Conservation (phyloP, 768 basidiomycete species). For the Naganishia randhawae region DNA sequence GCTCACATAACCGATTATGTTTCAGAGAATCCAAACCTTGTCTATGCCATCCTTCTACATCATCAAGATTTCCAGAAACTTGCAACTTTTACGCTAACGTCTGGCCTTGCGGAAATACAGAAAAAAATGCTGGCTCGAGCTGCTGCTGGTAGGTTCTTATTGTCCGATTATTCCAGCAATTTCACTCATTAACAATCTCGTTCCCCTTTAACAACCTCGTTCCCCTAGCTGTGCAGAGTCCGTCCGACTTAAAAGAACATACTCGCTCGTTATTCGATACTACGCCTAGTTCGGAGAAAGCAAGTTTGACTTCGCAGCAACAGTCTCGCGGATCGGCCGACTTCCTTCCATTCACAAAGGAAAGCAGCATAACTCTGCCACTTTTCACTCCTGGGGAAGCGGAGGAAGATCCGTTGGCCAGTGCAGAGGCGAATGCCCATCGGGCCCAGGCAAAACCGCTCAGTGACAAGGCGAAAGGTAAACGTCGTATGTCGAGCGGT, state of each 20-base stretch:
- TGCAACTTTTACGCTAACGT: slow-evolving; percentile 81
- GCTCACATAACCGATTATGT: background rate
- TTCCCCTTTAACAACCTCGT: background rate
- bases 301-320: slow-evolving; percentile 3
- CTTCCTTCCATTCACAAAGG: background rate
- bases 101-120: slow-evolving; percentile 79
- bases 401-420: slow-evolving; percentile 38
- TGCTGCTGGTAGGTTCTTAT: slow-evolving; percentile 34
- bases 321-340: slow-evolving; percentile 13
- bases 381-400: slow-evolving; percentile 35
- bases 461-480: slow-evolving; percentile 88
- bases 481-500: slow-evolving; percentile 52
- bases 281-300: slow-evolving; percentile 20
- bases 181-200: background rate
- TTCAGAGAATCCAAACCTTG: slow-evolving; percentile 77
- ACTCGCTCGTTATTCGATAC: slow-evolving; percentile 12
- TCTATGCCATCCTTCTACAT: slow-evolving; percentile 78
- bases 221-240: background rate
- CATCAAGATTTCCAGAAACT: slow-evolving; percentile 84
- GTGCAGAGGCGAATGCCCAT: slow-evolving; percentile 22
- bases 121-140: slow-evolving; percentile 62
- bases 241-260: background rate
- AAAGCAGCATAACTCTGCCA: slow-evolving; percentile 24
- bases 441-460: slow-evolving; percentile 49
- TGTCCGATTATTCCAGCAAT: background rate